Conservation (phyloP, 371 early-diverging fungal genomes). For the Rhizopus microsporus region DNA sequence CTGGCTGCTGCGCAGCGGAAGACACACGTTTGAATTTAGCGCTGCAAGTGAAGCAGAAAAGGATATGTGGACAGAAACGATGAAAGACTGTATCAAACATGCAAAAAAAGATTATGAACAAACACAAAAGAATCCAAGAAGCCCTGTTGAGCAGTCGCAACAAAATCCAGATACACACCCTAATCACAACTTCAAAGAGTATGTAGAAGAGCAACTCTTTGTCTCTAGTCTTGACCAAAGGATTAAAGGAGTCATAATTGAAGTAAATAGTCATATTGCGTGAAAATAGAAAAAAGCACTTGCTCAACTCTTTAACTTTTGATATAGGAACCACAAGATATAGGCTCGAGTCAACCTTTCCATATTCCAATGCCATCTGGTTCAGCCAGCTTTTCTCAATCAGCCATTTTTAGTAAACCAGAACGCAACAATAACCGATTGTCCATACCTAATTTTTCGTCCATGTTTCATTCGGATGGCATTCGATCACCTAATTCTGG, state of each 20-base stretch:
- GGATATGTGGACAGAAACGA: slow-evolving; percentile 18
- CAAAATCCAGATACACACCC: too few species aligned
- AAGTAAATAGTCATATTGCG: neutral
- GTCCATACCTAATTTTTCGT: slow-evolving; percentile 18
- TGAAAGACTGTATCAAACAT: slow-evolving; percentile 14
- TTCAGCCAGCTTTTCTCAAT: slow-evolving; percentile 21
- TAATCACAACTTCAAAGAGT: slow-evolving; percentile 13
- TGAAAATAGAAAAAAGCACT: too few species aligned
- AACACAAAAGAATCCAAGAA: neutral
- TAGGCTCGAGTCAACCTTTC: neutral
- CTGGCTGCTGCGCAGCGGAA: slow-evolving; percentile 17
- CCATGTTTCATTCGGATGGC: neutral
- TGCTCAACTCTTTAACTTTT: too few species aligned
- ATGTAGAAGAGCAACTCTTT: slow-evolving; percentile 26
- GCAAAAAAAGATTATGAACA: slow-evolving; percentile 15
- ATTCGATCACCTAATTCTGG: slow-evolving; percentile 14
- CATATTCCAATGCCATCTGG: slow-evolving; percentile 21
- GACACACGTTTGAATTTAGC: slow-evolving; percentile 18
- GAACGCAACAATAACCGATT: slow-evolving; percentile 4
- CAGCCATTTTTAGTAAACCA: slow-evolving; percentile 22
- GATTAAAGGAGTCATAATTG: neutral
- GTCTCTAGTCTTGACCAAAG: slow-evolving; percentile 27
- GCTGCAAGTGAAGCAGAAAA: slow-evolving; percentile 25
- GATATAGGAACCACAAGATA: neutral
- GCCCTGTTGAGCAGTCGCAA: too few species aligned